Conservation (phyloP, 2,329 filamentous ascomycete genomes). For the Drechslera avenae region DNA sequence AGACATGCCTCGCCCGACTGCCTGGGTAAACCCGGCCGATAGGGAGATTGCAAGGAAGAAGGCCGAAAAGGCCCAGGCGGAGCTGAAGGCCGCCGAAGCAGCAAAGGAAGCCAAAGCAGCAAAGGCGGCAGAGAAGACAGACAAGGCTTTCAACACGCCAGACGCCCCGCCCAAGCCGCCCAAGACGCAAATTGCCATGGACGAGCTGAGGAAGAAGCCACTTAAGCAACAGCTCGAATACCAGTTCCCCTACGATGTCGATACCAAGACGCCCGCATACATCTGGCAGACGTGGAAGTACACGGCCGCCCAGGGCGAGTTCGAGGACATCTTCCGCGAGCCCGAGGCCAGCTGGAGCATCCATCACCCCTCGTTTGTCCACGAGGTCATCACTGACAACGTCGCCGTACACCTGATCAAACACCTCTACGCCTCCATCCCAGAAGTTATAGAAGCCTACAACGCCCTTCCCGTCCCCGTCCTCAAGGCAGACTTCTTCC, state of each 20-base stretch:
- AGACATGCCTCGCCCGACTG: slow-evolving; percentile 44
- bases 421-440: slow-evolving; percentile 78
- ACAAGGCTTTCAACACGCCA: slow-evolving; percentile 38
- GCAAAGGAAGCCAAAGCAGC: slow-evolving; percentile 5
- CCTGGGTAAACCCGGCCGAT: slow-evolving; percentile 37
- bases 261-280: slow-evolving; percentile 90
- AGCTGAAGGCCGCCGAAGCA: slow-evolving; percentile 13
- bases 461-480: slow-evolving; percentile 56
- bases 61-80: slow-evolving; percentile 17
- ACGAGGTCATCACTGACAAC: slow-evolving; percentile 94
- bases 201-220: slow-evolving; percentile 73
- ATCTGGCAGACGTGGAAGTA: slow-evolving; percentile 99
- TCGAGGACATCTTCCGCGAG: slow-evolving; percentile 74
- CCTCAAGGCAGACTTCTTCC: slow-evolving; percentile 69
- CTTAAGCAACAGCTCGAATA: slow-evolving; percentile 83
- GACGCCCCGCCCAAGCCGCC: slow-evolving; percentile 49
- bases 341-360: slow-evolving; percentile 89
- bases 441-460: slow-evolving; percentile 57
- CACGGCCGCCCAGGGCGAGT: slow-evolving; percentile 76
- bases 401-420: slow-evolving; percentile 80
- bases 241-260: slow-evolving; percentile 90
- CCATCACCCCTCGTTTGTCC: slow-evolving; percentile 86
- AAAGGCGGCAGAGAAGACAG: slow-evolving; percentile 23
- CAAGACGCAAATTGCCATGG: slow-evolving; percentile 65
- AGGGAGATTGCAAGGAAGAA: slow-evolving; percentile 13